Percentiles rank a stretch among this genome's conserved stretches.
Evolutionary conservation across 352 stramenopile genomes (phyloP).

Genomic region (Globisporangium carolinianum): DNA sequence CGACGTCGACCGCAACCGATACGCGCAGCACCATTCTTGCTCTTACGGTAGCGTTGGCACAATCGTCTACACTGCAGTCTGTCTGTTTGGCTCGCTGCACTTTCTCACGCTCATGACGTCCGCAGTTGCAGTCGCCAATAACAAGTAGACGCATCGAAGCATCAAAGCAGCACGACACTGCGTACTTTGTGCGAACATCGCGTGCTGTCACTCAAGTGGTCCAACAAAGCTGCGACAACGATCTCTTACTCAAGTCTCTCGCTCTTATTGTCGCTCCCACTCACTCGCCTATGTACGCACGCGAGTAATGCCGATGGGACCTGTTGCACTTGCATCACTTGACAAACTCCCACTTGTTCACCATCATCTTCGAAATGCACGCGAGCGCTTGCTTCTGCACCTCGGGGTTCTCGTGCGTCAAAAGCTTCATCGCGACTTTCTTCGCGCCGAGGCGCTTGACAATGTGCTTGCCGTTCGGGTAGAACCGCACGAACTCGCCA

Average conservation of each 20-base stretch:
- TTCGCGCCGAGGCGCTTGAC: constrained; percentile 95
- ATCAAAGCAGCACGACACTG: too few relatives aligned
- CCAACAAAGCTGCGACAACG: too few relatives aligned
- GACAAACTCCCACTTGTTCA: constrained; percentile 97
- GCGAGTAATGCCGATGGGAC: too few relatives aligned
- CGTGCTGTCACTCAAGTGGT: too few relatives aligned
- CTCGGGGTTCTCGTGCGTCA: constrained; percentile 95
- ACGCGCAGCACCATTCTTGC: not conserved
- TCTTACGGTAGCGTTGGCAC: not conserved
- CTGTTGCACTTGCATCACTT: constrained; percentile 31
- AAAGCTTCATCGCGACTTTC: constrained; percentile 95
- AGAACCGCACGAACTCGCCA: constrained; percentile 97
- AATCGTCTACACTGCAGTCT: too few relatives aligned
- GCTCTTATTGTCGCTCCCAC: too few relatives aligned
- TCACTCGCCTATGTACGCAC: too few relatives aligned
- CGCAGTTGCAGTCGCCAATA: too few relatives aligned
- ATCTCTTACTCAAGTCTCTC: too few relatives aligned
- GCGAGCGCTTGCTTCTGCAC: constrained; percentile 97
- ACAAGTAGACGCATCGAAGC: too few relatives aligned
- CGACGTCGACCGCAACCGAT: not conserved
- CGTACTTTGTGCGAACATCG: too few relatives aligned
- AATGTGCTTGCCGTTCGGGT: constrained; percentile 95
- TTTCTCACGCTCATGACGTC: not conserved
- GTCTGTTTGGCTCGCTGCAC: not conserved
- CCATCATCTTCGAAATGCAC: constrained; percentile 99